Percentiles rank a stretch among this genome's conserved stretches.
These are phyloP conservation scores for Fusarium sp. DNA, from an alignment of 2,329 filamentous ascomycete species.

Conservation along the genomic window DNA sequence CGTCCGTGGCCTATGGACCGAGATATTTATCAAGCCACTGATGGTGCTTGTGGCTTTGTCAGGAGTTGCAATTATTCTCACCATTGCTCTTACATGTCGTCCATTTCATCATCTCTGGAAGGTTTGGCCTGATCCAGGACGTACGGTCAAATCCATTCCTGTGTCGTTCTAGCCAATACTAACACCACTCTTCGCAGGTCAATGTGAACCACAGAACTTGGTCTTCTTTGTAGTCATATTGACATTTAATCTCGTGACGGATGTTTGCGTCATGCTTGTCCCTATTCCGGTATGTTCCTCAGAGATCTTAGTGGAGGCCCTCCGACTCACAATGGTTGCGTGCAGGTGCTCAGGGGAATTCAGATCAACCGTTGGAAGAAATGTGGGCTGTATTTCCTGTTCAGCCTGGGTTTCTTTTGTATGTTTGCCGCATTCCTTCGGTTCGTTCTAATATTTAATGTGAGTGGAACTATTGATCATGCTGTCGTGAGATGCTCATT, in stretches of 20 bases:
- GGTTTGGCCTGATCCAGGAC: slow-evolving; percentile 52
- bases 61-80: slow-evolving; percentile 41
- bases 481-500: neutral
- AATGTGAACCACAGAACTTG: slow-evolving; percentile 49
- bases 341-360: slow-evolving; percentile 44
- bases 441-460: slow-evolving; percentile 47
- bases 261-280: slow-evolving; percentile 51
- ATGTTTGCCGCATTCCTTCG: slow-evolving; percentile 47
- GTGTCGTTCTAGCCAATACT: neutral
- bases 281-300: slow-evolving; percentile 46
- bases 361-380: slow-evolving; percentile 46
- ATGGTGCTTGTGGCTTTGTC: slow-evolving; percentile 48
- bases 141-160: slow-evolving; percentile 39
- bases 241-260: slow-evolving; percentile 49
- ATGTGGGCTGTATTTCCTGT: slow-evolving; percentile 47
- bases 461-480: slow-evolving; percentile 11
- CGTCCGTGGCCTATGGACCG: slow-evolving; percentile 49
- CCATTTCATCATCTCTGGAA: slow-evolving; percentile 52
- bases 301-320: accelerated
- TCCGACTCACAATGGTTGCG: accelerated
- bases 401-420: slow-evolving; percentile 49
- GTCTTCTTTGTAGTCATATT: slow-evolving; percentile 49
- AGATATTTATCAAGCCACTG: slow-evolving; percentile 51
- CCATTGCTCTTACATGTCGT: slow-evolving; percentile 47
- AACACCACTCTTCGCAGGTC: neutral